Base-by-base conservation (phyloP, 345 rosid genomes). In the Dipteronia sinensis region DNA sequence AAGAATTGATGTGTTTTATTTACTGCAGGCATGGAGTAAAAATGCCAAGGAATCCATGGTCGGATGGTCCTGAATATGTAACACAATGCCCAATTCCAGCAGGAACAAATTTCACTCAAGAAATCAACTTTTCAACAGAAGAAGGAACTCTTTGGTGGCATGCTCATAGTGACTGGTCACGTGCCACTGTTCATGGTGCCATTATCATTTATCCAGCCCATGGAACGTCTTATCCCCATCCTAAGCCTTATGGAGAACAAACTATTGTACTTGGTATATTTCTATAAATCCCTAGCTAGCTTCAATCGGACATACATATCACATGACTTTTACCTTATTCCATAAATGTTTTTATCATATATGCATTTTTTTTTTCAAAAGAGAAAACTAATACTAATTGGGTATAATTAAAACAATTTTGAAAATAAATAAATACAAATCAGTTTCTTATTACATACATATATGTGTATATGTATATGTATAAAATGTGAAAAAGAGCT, bases 101-200 rank as follows among this genome's bases (percentile, higher is more conserved):
- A 7, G 84, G 84, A 13, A 74, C 15, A 13, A 73, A 44, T 19
- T 82, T 82, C 73, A 78, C 67, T 3, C 40, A 82, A 3, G 68
- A 78, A 22, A 10, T 82, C 13, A 75, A 53, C n/a, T 23, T 82
- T 23, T 74, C 88, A 2, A 12, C 67, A 10, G 68, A 73, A 62
- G 68, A 61, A 61, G 76, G 76, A 73, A 73, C 76, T 17, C 73
- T 87, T 0, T 83, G 89, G 89, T 87, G 88, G 89, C 89, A 87
- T 67, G 89, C 90, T 1, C 90, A 87, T 51, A 85, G 89, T 11
- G 89, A 86, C 49, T 86, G 89, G 89, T 10, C 83, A 2, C 73
- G 89, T 19, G 87, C 86, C 31, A 87, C 90, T 0, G 85, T 87
- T 7, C 86, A 87, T n/a, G 86, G 87, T 1, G 81, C 89, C 65